Evolutionary conservation across 164 flowering plant genomes (phyloP).

Genomic region (Sextonia rubra): DNA sequence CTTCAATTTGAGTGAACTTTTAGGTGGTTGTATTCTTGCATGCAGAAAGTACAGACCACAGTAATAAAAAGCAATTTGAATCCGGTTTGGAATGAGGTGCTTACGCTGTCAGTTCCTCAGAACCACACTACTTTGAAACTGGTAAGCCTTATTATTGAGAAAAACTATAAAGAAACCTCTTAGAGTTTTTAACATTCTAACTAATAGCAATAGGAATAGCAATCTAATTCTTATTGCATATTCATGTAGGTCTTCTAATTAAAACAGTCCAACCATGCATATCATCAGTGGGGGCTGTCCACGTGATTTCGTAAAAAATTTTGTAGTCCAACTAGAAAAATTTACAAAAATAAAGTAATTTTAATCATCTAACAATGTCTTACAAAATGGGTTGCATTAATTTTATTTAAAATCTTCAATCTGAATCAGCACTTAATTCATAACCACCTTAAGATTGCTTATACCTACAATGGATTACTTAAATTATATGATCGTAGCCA

Average conservation of each 20-base stretch:
- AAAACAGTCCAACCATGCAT: too few relatives aligned
- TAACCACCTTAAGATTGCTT: too few relatives aligned
- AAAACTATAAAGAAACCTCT: neutral
- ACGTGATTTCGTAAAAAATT: too few relatives aligned
- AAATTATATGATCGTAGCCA: too few relatives aligned
- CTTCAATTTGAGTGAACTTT: neutral
- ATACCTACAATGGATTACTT: too few relatives aligned
- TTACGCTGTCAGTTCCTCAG: constrained; percentile 88
- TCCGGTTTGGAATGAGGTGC: constrained; percentile 95
- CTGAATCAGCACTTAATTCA: too few relatives aligned
- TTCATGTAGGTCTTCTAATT: neutral
- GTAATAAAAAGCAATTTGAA: constrained; percentile 80
- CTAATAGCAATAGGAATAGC: neutral
- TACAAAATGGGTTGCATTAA: too few relatives aligned
- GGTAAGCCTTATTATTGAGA: constrained; percentile 37
- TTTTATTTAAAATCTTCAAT: too few relatives aligned
- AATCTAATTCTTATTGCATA: neutral
- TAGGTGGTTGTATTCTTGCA: neutral
- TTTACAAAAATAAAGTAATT: too few relatives aligned
- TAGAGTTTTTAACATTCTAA: too few relatives aligned
- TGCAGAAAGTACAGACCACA: constrained; percentile 68
- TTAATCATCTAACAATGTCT: too few relatives aligned
- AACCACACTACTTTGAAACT: constrained; percentile 59
- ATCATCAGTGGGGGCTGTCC: neutral
- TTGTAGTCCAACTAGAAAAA: neutral